Conservation (phyloP, 495 filamentous ascomycete genomes). For the Aeminium ludgeri region DNA sequence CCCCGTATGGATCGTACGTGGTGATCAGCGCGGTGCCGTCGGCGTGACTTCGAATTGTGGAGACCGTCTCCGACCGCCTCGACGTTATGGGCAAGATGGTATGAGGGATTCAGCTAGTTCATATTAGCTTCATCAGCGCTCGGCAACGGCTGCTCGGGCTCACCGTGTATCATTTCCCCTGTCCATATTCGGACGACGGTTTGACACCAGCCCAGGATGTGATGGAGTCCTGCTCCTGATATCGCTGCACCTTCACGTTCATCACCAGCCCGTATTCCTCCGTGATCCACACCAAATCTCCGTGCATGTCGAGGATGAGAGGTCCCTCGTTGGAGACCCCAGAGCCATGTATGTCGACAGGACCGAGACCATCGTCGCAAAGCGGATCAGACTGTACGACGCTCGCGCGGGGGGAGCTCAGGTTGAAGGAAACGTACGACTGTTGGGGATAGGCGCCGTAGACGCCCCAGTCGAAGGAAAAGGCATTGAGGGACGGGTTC, state of each 20-base stretch:
- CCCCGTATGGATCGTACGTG: background rate
- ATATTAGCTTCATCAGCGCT: too few relatives aligned
- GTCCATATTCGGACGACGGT: conserved; percentile 33
- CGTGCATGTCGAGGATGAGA: background rate
- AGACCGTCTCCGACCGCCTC: conserved; percentile 1
- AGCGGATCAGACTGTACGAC: background rate
- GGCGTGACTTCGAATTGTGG: conserved; percentile 4
- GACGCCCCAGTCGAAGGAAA: background rate
- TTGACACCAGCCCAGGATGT: conserved; percentile 36
- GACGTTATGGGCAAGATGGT: conserved; percentile 3
- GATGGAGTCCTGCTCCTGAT: conserved; percentile 13
- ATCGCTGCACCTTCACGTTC: conserved; percentile 1
- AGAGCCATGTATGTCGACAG: background rate
- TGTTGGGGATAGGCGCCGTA: conserved; percentile 3
- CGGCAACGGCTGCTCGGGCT: too few relatives aligned
- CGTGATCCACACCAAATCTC: conserved; percentile 1
- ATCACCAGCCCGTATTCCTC: background rate
- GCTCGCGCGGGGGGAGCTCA: background rate
- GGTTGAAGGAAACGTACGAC: background rate
- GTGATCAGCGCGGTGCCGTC: conserved; percentile 17
- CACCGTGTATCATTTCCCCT: conserved; percentile 33
- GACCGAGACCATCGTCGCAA: background rate
- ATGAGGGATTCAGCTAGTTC: conserved; percentile 1
- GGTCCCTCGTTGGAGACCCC: background rate
- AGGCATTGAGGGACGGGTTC: background rate